Conservation (phyloP, 768 basidiomycete species). For the Mycena sanguinolenta region DNA sequence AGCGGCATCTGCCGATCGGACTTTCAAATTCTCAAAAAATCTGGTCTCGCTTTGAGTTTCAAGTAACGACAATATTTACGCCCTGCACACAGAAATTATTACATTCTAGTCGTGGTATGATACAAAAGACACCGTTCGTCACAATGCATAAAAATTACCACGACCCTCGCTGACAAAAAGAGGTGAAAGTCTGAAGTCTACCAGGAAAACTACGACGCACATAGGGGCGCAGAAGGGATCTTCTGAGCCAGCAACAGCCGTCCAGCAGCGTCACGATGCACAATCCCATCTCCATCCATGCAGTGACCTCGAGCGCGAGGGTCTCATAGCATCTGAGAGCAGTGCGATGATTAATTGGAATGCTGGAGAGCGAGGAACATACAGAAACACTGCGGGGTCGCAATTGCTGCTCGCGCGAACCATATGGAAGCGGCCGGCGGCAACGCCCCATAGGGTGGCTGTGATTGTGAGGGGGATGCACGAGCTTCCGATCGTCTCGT, state of each 20-base stretch:
- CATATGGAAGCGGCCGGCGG: conserved; percentile 60
- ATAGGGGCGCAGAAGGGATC: conserved; percentile 52
- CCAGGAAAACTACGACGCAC: conserved; percentile 37
- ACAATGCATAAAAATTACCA: too few species aligned
- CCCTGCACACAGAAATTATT: too few species aligned
- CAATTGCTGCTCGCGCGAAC: conserved; percentile 56
- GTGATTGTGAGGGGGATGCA: conserved; percentile 65
- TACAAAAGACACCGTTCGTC: too few species aligned
- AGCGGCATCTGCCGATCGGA: conserved; percentile 4
- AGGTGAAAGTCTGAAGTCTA: not conserved
- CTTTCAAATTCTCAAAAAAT: not conserved
- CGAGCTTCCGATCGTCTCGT: conserved; percentile 67
- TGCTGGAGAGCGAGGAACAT: not conserved
- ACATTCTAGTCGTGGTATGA: too few species aligned
- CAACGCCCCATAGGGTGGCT: conserved; percentile 63
- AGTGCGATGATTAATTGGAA: conserved; percentile 26
- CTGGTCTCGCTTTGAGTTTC: too few species aligned
- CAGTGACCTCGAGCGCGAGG: conserved; percentile 62
- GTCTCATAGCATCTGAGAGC: conserved; percentile 58
- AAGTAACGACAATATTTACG: too few species aligned
- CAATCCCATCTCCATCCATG: conserved; percentile 67
- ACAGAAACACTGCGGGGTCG: conserved; percentile 35
- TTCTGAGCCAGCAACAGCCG: conserved; percentile 63
- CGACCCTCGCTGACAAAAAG: conserved; percentile 26
- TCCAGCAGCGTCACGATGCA: conserved; percentile 59